These are phyloP conservation scores for Cymbidium sinense DNA, from an alignment of 106 monocot genomes.

Conservation along the genomic window DNA sequence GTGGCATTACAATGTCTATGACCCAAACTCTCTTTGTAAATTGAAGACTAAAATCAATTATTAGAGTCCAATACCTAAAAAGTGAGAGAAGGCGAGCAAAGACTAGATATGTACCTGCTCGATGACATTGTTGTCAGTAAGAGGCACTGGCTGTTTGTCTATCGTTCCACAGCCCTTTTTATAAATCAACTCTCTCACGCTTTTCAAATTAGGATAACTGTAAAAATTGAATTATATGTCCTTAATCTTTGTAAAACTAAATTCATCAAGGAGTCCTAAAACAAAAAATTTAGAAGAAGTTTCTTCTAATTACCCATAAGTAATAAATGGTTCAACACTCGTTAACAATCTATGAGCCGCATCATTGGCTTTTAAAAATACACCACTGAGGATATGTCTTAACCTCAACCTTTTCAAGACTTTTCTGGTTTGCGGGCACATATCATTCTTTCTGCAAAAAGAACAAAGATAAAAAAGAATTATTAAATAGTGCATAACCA, in stretches of 20 bases:
- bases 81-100: not conserved
- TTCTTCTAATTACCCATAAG: constrained; percentile 70
- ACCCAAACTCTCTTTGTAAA: not conserved
- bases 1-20: not conserved
- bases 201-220: constrained; percentile 90
- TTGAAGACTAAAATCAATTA: not conserved
- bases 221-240: not conserved
- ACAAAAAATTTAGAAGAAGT: not conserved
- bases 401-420: constrained; percentile 54
- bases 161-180: constrained; percentile 73
- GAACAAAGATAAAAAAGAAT: not conserved
- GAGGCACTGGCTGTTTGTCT: constrained; percentile 51
- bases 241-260: not conserved
- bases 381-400: constrained; percentile 54
- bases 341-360: constrained; percentile 51
- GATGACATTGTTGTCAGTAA: constrained; percentile 76
- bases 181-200: constrained; percentile 75
- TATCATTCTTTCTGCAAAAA: constrained; percentile 43
- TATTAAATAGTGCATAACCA: not conserved
- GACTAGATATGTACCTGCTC: constrained; percentile 54
- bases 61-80: not conserved
- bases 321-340: constrained; percentile 74
- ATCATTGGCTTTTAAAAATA: constrained; percentile 72
- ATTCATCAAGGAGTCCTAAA: not conserved
- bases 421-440: constrained; percentile 66